phyloP scores from a whole-genome alignment of 129 eudicot genomes.

The Centrapalus pauciflorus region DNA sequence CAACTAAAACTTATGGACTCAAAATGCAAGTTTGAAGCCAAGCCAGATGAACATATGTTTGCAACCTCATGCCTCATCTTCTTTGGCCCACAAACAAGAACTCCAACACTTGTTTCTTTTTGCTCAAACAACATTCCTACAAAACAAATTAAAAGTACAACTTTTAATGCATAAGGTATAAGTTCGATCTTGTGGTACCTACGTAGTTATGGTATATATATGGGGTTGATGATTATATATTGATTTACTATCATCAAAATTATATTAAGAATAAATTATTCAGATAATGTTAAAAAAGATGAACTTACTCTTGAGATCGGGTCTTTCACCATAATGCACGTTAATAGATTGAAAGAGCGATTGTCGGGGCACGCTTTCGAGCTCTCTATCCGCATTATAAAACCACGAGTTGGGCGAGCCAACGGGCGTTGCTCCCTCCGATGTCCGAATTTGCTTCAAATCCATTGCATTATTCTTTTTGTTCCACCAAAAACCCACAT shows the following conservation, averaged over 20 bases:
- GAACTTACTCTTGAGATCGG: slow-evolving; percentile 71
- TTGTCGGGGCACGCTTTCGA: slow-evolving; percentile 74
- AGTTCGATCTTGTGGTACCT: no score
- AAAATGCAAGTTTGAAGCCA: slow-evolving; percentile 78
- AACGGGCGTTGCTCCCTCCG: slow-evolving; percentile 48
- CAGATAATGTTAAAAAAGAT: not conserved
- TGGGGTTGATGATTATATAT: no score
- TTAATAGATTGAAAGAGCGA: slow-evolving; percentile 46
- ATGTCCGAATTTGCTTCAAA: slow-evolving; percentile 48
- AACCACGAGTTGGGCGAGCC: slow-evolving; percentile 50
- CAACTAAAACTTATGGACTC: slow-evolving; percentile 93
- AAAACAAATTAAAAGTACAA: no score
- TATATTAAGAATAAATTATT: no score
- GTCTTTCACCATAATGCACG: slow-evolving; percentile 67
- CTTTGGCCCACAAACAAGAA: slow-evolving; percentile 82
- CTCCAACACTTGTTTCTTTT: slow-evolving; percentile 81
- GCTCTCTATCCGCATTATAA: slow-evolving; percentile 47
- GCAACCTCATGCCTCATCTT: slow-evolving; percentile 87
- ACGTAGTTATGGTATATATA: no score
- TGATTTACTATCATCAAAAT: no score
- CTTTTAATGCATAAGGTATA: not conserved
- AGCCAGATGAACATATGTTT: slow-evolving; percentile 65
- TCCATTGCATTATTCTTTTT: slow-evolving; percentile 46
- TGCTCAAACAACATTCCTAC: slow-evolving; percentile 57
- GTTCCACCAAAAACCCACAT: slow-evolving; percentile 47